These are phyloP conservation scores for Prillingera fragicola DNA, from an alignment of 1,284 basidiomycete species.

Conservation along the genomic window DNA sequence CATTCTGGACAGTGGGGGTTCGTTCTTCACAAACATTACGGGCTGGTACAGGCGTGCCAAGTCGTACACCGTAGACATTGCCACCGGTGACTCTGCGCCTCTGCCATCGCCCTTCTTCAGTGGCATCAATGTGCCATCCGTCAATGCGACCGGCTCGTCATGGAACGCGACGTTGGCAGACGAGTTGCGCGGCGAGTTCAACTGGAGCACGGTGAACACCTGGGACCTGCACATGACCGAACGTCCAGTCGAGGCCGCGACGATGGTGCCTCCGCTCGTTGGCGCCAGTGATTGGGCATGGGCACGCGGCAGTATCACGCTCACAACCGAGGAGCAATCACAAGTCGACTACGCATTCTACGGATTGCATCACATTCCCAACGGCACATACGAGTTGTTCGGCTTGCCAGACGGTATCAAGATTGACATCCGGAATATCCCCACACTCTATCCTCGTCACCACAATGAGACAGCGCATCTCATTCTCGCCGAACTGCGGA, in stretches of 20 bases:
- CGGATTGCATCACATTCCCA: conserved; percentile 68
- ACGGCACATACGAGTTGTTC: conserved; percentile 71
- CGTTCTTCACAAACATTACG: conserved; percentile 43
- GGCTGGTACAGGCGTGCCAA: conserved; percentile 43
- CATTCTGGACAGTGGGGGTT: not conserved
- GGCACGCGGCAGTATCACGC: conserved; percentile 32
- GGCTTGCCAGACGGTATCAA: conserved; percentile 57
- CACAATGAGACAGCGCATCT: conserved; percentile 58
- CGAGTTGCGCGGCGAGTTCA: conserved; percentile 34
- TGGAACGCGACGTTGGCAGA: conserved; percentile 38
- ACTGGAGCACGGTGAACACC: conserved; percentile 28
- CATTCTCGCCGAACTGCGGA: conserved; percentile 60
- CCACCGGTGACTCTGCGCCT: too few relatives aligned
- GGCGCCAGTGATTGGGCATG: conserved; percentile 43
- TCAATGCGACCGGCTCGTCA: conserved; percentile 23
- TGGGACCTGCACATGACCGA: conserved; percentile 45
- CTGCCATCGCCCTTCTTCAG: conserved; percentile 27
- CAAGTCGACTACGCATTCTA: conserved; percentile 39
- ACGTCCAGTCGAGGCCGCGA: conserved; percentile 12
- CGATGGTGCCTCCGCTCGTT: too few relatives aligned
- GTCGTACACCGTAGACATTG: conserved; percentile 24
- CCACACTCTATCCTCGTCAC: conserved; percentile 50
- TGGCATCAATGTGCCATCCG: conserved; percentile 21
- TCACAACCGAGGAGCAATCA: conserved; percentile 10
- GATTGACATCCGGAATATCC: conserved; percentile 57